These are phyloP conservation scores for Balakata baccata DNA, from an alignment of 345 rosid genomes.

Conservation along the genomic window DNA sequence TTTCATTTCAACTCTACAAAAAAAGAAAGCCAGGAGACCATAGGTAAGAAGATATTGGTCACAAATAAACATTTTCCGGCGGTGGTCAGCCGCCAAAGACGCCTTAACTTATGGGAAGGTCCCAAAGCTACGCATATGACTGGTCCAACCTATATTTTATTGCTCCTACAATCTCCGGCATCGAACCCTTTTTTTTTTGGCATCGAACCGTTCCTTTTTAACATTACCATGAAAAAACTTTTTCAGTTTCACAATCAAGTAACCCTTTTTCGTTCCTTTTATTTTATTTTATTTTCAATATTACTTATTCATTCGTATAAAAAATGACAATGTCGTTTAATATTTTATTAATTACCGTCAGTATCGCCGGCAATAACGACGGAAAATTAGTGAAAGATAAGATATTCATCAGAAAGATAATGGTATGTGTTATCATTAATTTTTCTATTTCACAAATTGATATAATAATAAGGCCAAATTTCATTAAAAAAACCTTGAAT, in stretches of 20 bases:
- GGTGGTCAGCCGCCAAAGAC: not conserved
- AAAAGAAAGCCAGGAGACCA: too few relatives aligned
- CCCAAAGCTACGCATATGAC: not conserved
- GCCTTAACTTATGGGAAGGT: conserved; percentile 1
- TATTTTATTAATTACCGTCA: not conserved
- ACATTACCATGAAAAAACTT: not conserved
- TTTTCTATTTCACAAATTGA: conserved; percentile 21
- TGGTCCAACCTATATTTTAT: not conserved
- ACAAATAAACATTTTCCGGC: not conserved
- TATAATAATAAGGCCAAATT: too few relatives aligned
- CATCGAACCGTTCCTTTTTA: not conserved
- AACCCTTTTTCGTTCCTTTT: too few relatives aligned
- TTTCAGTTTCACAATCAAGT: not conserved
- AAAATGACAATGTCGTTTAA: conserved; percentile 9
- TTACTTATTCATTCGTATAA: not conserved
- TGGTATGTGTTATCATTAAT: not conserved
- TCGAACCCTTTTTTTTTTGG: not conserved
- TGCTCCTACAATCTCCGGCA: not conserved
- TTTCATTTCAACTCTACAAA: too few relatives aligned
- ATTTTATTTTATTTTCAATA: not conserved
- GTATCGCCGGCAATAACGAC: conserved; percentile 17
- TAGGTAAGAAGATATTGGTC: too few relatives aligned
- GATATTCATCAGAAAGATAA: not conserved
- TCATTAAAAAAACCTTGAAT: too few relatives aligned
- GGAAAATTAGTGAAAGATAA: conserved; percentile 5